Conservation (phyloP, 352 stramenopile genomes). For the Pythium apleroticum region DNA sequence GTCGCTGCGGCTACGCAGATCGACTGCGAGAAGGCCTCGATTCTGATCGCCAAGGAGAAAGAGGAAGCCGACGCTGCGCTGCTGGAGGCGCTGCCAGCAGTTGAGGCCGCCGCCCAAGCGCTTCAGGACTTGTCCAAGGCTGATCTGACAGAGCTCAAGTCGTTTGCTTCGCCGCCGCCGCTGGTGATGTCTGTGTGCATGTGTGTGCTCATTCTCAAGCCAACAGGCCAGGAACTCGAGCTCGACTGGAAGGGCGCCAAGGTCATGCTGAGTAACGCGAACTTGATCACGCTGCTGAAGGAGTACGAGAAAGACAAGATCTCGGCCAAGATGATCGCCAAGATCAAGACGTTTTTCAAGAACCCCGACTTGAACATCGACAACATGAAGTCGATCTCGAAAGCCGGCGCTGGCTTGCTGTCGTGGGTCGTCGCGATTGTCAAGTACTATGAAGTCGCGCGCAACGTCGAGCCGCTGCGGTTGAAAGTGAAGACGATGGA, state of each 20-base stretch:
- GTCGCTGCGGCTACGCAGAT: conserved; percentile 90
- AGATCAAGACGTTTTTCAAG: conserved; percentile 94
- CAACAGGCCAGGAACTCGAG: conserved; percentile 90
- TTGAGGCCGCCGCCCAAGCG: conserved; percentile 91
- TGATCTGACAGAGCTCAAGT: conserved; percentile 95
- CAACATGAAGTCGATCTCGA: conserved; percentile 94
- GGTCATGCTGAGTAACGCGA: conserved; percentile 93
- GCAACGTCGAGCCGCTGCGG: conserved; percentile 92
- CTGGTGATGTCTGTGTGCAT: conserved; percentile 94
- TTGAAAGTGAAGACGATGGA: conserved; percentile 93
- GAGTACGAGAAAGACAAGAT: conserved; percentile 97
- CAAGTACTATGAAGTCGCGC: conserved; percentile 96
- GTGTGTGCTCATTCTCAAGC: conserved; percentile 90
- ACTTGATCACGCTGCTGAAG: conserved; percentile 91
- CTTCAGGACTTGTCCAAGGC: conserved; percentile 95
- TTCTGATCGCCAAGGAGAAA: conserved; percentile 92
- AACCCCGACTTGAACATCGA: conserved; percentile 93
- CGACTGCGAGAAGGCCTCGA: conserved; percentile 87
- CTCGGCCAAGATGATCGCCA: conserved; percentile 94
- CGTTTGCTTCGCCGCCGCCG: conserved; percentile 92
- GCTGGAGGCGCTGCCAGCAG: conserved; percentile 90
- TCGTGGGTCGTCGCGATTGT: conserved; percentile 95
- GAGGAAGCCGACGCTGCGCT: conserved; percentile 92
- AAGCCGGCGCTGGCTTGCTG: conserved; percentile 87
- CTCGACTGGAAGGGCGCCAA: conserved; percentile 94